Evolutionary conservation across 441 rosid genomes (phyloP).

Genomic region (Sinapis alba): DNA sequence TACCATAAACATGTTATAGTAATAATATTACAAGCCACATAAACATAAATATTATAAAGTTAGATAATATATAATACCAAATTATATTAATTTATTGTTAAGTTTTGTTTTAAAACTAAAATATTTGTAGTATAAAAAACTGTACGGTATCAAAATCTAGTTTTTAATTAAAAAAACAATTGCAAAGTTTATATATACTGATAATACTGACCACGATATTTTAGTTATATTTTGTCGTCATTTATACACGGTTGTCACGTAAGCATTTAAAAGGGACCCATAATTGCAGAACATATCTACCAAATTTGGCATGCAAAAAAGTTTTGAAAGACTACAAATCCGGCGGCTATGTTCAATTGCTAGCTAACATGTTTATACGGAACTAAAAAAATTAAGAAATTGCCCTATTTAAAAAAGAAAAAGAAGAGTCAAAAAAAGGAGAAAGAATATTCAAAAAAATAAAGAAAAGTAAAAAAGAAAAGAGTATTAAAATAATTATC

Average conservation of each 20-base stretch:
- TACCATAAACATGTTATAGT: too few relatives aligned
- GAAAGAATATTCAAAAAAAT: slow-evolving; percentile 21
- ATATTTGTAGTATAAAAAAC: too few relatives aligned
- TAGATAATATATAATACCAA: too few relatives aligned
- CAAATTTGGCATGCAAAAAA: slow-evolving; percentile 29
- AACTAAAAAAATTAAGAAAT: background rate
- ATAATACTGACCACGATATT: background rate
- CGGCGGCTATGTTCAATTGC: slow-evolving; percentile 30
- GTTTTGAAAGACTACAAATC: background rate
- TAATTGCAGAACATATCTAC: background rate
- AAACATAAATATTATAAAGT: too few relatives aligned
- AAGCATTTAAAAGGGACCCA: background rate
- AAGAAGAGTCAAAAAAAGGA: slow-evolving; percentile 16
- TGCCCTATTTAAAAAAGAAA: slow-evolving; percentile 1
- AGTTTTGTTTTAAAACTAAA: too few relatives aligned
- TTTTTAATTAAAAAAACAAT: too few relatives aligned
- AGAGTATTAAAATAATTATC: slow-evolving; percentile 17
- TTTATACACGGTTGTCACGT: background rate
- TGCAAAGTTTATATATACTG: too few relatives aligned
- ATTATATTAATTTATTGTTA: too few relatives aligned
- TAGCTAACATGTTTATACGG: slow-evolving; percentile 7
- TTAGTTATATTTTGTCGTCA: background rate
- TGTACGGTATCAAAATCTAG: too few relatives aligned
- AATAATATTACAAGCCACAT: too few relatives aligned
- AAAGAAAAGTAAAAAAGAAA: background rate